Evolutionary conservation across 2,329 filamentous ascomycete genomes (phyloP).

Genomic region (Tolypocladium paradoxum): DNA sequence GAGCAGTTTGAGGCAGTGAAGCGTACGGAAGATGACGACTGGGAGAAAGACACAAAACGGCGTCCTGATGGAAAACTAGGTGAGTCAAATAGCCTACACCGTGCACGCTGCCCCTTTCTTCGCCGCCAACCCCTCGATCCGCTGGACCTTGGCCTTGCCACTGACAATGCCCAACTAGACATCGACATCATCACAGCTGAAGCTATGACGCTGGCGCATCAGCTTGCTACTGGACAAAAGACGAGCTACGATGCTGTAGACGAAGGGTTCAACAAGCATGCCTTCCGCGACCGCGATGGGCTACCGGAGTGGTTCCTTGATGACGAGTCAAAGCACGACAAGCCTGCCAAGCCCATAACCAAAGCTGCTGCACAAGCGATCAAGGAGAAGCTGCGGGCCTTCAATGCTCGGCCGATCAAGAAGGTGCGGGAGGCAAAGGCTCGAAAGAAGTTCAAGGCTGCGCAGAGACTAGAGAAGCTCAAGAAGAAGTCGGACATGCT

Average conservation of each 20-base stretch:
- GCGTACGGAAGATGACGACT: slow-evolving; percentile 40
- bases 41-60: slow-evolving; percentile 56
- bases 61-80: slow-evolving; percentile 37
- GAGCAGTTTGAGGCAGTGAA: slow-evolving; percentile 54
- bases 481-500: slow-evolving; percentile 94
- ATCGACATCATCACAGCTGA: slow-evolving; percentile 99
- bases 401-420: slow-evolving; percentile 96
- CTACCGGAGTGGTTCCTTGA: slow-evolving; percentile 97
- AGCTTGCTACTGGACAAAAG: slow-evolving; percentile 78
- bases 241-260: slow-evolving; percentile 72
- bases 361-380: slow-evolving; percentile 85
- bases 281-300: slow-evolving; percentile 83
- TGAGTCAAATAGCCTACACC: not conserved
- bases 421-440: slow-evolving; percentile 96
- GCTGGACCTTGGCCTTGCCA: not conserved
- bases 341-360: slow-evolving; percentile 76
- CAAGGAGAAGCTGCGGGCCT: slow-evolving; percentile 83
- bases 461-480: slow-evolving; percentile 82
- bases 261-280: slow-evolving; percentile 86
- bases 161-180: slow-evolving; percentile 36
- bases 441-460: slow-evolving; percentile 92
- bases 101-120: not conserved
- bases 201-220: slow-evolving; percentile 93
- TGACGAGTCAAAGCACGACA: slow-evolving; percentile 78
- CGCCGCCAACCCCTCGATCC: not conserved